Evolutionary conservation across 345 rosid genomes (phyloP), one percentile per base, ranked within the genome.

Genomic region (Trapa incisa): DNA sequence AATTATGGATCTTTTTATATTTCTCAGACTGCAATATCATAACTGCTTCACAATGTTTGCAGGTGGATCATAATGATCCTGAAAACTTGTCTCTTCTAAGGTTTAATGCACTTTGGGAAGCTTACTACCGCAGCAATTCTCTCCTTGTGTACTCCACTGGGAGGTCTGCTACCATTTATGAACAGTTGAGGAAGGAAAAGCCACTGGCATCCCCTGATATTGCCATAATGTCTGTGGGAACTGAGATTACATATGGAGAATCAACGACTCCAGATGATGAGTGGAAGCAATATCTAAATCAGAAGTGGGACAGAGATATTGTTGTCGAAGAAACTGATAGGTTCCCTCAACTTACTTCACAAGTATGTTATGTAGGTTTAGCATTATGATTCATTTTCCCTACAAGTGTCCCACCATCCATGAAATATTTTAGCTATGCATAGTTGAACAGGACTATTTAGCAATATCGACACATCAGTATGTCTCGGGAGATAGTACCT

Each of bases 81-180:
- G 83, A 83, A 57, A 79, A 88, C 76, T 68, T 69, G 35, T 78
- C 96, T 58, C 82, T 93, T 37, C 89, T 88, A 64, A 78, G 87
- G 73, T 93, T 93, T 77, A 88, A 86, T 73, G 85, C 98, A 0
- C 76, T 90, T 5, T 90, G 98, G 98, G 97, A 93, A 80, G 82
- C 96, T 53, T 75, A 76, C 16, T 90, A 80, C 71, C 92, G 90
- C 42, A 83, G 77, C 39, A 81, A 89, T 79, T 92, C 97, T 17
- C 73, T 88, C 76, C 80, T 92, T 14, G 89, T 92, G 64, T 92
- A 72, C 72, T 92, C 90, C 69, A 85, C 96, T 6, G 96, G 97
- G 62, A 86, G 98, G 81, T 86, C 93, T 6, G 87, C 82, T 9
- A 68, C 75, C 1, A 80, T 80, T 65, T 92, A 92, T 76, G 61